phyloP scores from a whole-genome alignment of 192 early-diverging fungal species.

The Linnemannia elongata region DNA sequence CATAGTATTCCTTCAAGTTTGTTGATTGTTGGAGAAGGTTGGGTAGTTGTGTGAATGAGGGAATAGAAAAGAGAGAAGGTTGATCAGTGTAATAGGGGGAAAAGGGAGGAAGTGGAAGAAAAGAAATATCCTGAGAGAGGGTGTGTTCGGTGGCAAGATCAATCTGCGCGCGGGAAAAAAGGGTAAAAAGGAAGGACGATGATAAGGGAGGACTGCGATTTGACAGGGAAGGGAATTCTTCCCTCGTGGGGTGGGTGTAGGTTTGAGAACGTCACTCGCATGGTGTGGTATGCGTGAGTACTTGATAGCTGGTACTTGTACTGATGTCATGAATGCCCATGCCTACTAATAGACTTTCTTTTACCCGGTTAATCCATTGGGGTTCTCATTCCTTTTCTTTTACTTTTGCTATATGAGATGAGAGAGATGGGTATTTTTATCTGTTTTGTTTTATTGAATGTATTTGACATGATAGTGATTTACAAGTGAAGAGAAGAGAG shows the following conservation, averaged over 20 bases:
- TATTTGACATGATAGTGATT: background rate
- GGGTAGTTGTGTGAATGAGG: background rate
- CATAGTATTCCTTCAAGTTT: conserved; percentile 18
- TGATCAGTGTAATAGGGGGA: background rate
- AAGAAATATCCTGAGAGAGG: background rate
- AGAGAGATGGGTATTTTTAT: too few relatives aligned
- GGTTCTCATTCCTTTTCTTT: too few relatives aligned
- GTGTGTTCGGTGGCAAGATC: background rate
- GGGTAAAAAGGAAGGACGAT: background rate
- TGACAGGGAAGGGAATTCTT: background rate
- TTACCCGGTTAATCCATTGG: too few relatives aligned
- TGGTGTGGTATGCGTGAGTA: too few relatives aligned
- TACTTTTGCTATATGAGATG: too few relatives aligned
- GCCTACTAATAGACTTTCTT: too few relatives aligned
- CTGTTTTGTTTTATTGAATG: too few relatives aligned
- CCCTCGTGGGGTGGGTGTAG: background rate
- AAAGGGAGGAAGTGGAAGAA: background rate
- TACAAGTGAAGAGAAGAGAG: background rate
- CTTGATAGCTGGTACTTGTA: too few relatives aligned
- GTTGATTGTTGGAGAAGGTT: background rate
- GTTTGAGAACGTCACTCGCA: background rate
- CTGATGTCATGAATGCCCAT: too few relatives aligned
- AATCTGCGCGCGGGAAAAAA: background rate
- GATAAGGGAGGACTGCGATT: background rate
- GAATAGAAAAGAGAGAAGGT: background rate